phyloP scores from a whole-genome alignment of 345 rosid species.

The Lumnitzera littorea region DNA sequence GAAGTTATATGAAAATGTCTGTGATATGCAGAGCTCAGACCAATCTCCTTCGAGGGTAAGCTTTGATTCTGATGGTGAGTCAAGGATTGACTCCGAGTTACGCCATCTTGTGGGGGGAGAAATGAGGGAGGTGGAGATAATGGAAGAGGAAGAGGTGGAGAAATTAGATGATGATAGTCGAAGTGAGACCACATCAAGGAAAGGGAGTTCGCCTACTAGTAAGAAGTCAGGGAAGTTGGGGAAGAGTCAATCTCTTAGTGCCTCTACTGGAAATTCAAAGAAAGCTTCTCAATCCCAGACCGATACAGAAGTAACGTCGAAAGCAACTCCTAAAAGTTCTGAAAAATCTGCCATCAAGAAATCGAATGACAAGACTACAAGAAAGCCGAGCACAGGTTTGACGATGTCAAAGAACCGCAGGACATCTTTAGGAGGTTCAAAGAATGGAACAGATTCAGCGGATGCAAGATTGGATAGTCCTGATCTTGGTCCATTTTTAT shows the following conservation, averaged over 20 bases:
- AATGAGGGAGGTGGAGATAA: slow-evolving; percentile 43
- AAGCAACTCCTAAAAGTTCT: slow-evolving; percentile 25
- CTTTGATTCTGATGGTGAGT: slow-evolving; percentile 75
- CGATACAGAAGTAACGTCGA: slow-evolving; percentile 27
- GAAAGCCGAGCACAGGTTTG: slow-evolving; percentile 30
- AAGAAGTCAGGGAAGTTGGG: slow-evolving; percentile 42
- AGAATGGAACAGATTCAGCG: slow-evolving; percentile 38
- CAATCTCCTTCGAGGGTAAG: slow-evolving; percentile 74
- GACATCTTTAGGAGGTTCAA: slow-evolving; percentile 18
- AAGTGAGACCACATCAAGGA: slow-evolving; percentile 35
- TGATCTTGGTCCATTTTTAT: slow-evolving; percentile 62
- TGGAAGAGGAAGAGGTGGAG: slow-evolving; percentile 42
- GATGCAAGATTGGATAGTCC: slow-evolving; percentile 40
- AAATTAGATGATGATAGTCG: slow-evolving; percentile 34
- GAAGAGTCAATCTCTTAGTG: slow-evolving; percentile 25
- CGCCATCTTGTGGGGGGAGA: slow-evolving; percentile 67
- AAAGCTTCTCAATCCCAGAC: slow-evolving; percentile 24
- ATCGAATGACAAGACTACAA: slow-evolving; percentile 28
- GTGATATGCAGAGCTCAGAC: slow-evolving; percentile 84
- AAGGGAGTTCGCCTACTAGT: slow-evolving; percentile 28
- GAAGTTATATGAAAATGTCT: slow-evolving; percentile 74
- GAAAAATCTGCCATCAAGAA: slow-evolving; percentile 37
- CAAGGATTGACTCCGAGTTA: slow-evolving; percentile 80
- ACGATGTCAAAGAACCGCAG: slow-evolving; percentile 36
- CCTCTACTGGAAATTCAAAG: slow-evolving; percentile 28